These are phyloP conservation scores for Coemansia sp. DNA, from an alignment of 192 early-diverging fungal species.

Conservation along the genomic window DNA sequence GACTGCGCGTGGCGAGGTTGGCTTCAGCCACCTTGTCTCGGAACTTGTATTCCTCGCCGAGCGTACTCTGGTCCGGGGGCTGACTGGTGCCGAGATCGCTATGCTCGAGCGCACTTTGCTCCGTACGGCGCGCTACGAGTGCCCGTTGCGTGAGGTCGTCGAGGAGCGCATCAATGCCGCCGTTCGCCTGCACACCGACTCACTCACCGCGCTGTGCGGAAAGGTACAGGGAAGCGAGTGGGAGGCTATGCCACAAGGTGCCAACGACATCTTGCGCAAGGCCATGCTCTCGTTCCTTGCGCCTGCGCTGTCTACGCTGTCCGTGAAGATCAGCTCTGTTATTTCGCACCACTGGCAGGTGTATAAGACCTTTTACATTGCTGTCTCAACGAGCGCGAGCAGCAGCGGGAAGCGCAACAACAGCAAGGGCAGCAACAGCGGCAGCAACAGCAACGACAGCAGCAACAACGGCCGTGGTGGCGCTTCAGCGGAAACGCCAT, in stretches of 20 bases:
- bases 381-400: slow-evolving; percentile 9
- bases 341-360: slow-evolving; percentile 51
- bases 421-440: background rate
- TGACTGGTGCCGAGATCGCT: slow-evolving; percentile 23
- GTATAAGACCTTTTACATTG: slow-evolving; percentile 44
- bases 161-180: slow-evolving; percentile 42
- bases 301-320: slow-evolving; percentile 28
- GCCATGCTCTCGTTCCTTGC: slow-evolving; percentile 41
- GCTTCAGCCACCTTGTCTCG: slow-evolving; percentile 32
- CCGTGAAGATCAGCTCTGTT: slow-evolving; percentile 29
- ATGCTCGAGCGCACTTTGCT: slow-evolving; percentile 46
- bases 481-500: background rate
- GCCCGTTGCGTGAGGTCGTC: slow-evolving; percentile 48
- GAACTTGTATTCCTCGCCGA: slow-evolving; percentile 35
- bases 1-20: slow-evolving; percentile 26
- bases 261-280: slow-evolving; percentile 26
- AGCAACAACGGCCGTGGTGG: slow-evolving; percentile 1
- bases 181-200: slow-evolving; percentile 23
- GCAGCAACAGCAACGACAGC: background rate
- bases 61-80: slow-evolving; percentile 24
- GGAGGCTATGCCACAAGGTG: slow-evolving; percentile 35
- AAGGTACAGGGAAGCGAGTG: slow-evolving; percentile 25
- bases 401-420: background rate
- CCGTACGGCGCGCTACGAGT: slow-evolving; percentile 45
- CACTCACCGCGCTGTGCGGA: slow-evolving; percentile 20